Percentiles rank a stretch among this genome's conserved stretches.
phyloP scores from a whole-genome alignment of 805 yeast genomes.

The Kurtzmaniella fragi region DNA sequence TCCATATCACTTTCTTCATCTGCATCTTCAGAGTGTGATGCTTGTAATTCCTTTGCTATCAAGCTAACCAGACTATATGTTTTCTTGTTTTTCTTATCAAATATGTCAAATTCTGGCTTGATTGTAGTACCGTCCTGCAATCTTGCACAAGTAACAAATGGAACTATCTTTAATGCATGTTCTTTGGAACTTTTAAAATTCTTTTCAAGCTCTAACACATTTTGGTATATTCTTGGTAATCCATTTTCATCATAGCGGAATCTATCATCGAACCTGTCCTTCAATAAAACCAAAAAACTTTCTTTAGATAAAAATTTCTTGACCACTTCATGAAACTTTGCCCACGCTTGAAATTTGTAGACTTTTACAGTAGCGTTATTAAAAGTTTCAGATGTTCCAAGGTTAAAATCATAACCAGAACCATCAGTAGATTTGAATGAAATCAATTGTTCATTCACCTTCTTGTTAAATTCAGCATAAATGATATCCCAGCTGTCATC shows the following conservation, averaged over 20 bases:
- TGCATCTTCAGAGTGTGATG: conserved; percentile 20
- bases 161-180: conserved; percentile 52
- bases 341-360: conserved; percentile 61
- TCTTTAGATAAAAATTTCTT: conserved; percentile 65
- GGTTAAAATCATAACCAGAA: conserved; percentile 52
- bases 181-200: conserved; percentile 58
- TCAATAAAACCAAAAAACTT: conserved; percentile 56
- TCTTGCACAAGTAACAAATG: conserved; percentile 54
- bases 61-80: conserved; percentile 16
- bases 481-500: conserved; percentile 59
- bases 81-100: conserved; percentile 17
- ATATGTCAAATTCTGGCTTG: conserved; percentile 52
- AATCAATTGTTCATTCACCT: conserved; percentile 5
- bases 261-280: conserved; percentile 74
- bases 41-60: conserved; percentile 11
- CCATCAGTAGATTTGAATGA: conserved; percentile 7
- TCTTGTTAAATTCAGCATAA: conserved; percentile 34
- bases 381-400: conserved; percentile 49
- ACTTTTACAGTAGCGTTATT: conserved; percentile 38
- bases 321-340: conserved; percentile 49
- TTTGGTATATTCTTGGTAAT: conserved; percentile 77
- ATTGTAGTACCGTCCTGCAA: conserved; percentile 49
- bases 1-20: conserved; percentile 18
- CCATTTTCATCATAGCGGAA: conserved; percentile 83
- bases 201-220: conserved; percentile 64